Conservation (phyloP, 352 stramenopile species). For the Phytophthora pistaciae region DNA sequence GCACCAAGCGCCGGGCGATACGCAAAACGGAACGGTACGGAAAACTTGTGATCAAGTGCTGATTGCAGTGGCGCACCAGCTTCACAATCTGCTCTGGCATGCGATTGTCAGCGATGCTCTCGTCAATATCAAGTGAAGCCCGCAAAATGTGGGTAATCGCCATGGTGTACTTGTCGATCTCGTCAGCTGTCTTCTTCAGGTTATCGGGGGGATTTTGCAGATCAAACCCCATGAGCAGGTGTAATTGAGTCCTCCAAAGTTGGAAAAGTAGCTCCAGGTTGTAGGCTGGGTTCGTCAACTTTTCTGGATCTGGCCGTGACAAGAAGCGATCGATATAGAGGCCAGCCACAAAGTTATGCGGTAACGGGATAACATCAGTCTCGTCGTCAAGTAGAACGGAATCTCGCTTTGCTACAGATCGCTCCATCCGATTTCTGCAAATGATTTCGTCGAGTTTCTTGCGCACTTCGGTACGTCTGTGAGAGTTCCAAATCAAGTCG, state of each 20-base stretch:
- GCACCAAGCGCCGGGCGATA: conserved; percentile 68
- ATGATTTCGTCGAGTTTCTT: conserved; percentile 84
- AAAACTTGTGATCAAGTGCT: conserved; percentile 73
- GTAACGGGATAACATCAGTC: conserved; percentile 68
- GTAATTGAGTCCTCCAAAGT: conserved; percentile 69
- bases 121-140: conserved; percentile 72
- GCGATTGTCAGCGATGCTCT: conserved; percentile 68
- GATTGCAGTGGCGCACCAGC: conserved; percentile 80
- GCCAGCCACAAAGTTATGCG: conserved; percentile 75
- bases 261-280: conserved; percentile 84
- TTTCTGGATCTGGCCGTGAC: conserved; percentile 70
- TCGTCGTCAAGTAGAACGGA: conserved; percentile 77
- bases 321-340: conserved; percentile 84
- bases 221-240: conserved; percentile 67
- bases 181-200: conserved; percentile 54
- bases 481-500: conserved; percentile 87
- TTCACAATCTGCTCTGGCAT: conserved; percentile 82
- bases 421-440: conserved; percentile 77
- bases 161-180: conserved; percentile 77
- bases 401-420: conserved; percentile 79
- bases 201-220: conserved; percentile 65
- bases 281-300: conserved; percentile 79
- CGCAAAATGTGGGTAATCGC: conserved; percentile 79
- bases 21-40: conserved; percentile 74
- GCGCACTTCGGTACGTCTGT: conserved; percentile 76